Base-by-base conservation (phyloP, 371 early-diverging fungal genomes). In the Lichtheimia ornata region DNA sequence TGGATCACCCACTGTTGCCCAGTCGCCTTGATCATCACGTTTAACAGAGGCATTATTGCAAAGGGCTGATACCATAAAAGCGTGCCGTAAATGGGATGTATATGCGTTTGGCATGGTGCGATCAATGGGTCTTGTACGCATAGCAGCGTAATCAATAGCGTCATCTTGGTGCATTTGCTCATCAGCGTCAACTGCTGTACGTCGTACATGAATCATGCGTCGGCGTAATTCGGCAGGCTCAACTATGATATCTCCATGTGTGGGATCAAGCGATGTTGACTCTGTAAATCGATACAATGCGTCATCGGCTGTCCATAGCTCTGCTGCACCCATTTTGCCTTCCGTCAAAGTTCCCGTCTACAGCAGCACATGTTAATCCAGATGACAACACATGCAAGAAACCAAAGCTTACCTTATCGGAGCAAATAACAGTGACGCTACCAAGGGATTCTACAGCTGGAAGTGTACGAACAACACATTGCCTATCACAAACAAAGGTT, bases 301-400 rank as follows among this genome's bases (percentile, higher is more conserved):
- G 56, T 86, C 79, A 55, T 90, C 90, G 2, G 83, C 76, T n/a
- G 88, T 86, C 84, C 89, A 92, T 41, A 90, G 63, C 66, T 88
- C 84, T 49, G 84, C 61, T 9, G 88, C 82, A 14, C 87, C 89
- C 94, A 93, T 92, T 81, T 94, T 95, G 59, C 96, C 97, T 77
- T 95, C 92, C 3, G 97, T 97, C 51, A 98, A 73, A 0, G 97
- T 97, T 27, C 97, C 97, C 0, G 96, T 97, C 86, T 98, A 58
- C 18, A 45, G 24, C 4, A 11, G 20, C 25, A 83, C 77, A 7
- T n/a, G 43, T 24, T 28, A 12, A 28, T 28, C 3, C 7, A 14
- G 7, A 45, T 35, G 4, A 35, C 35, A 17, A 40, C 30, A 35
- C 4, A 22, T 35, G 12, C 45, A 5, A 52, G 4, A n/a, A 27